phyloP scores from a whole-genome alignment of 306 rosid genomes.

The Vicia villosa region DNA sequence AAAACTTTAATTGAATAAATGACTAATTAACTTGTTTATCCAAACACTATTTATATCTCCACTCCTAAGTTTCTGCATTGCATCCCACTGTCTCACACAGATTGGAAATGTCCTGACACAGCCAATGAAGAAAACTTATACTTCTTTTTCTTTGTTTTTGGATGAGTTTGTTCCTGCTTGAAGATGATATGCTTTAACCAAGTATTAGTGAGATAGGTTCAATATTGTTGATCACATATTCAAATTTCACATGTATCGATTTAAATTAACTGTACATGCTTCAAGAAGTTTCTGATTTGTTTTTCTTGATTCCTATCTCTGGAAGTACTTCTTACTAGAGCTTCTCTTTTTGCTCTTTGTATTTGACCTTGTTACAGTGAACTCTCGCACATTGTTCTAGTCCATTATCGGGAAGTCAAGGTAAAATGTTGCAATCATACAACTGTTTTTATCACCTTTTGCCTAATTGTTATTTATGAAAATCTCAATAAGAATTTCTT shows the following conservation, averaged over 20 bases:
- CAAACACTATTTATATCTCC: neutral
- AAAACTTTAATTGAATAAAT: neutral
- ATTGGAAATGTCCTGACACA: neutral
- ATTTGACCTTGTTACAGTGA: slow-evolving; percentile 59
- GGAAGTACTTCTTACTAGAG: slow-evolving; percentile 8
- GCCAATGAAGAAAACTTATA: neutral
- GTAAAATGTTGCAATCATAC: slow-evolving; percentile 38
- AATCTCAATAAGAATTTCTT: slow-evolving; percentile 23
- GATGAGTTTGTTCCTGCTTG: slow-evolving; percentile 4
- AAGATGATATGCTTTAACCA: slow-evolving; percentile 27
- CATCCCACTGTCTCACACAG: neutral
- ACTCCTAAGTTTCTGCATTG: neutral
- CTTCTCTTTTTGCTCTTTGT: slow-evolving; percentile 36
- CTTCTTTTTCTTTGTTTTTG: neutral
- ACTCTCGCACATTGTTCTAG: slow-evolving; percentile 82
- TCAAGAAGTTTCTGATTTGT: slow-evolving; percentile 34
- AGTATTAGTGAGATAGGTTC: too few species aligned
- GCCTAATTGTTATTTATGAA: neutral
- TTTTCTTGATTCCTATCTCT: slow-evolving; percentile 9
- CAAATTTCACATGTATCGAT: too few species aligned
- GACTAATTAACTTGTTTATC: neutral
- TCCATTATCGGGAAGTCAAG: slow-evolving; percentile 83
- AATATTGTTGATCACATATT: too few species aligned
- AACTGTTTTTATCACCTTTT: slow-evolving; percentile 4
- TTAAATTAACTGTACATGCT: slow-evolving; percentile 7